A percentile compares a stretch with the other conserved stretches of the same genome.
Conservation (phyloP, 2,329 filamentous ascomycete genomes). For the Diaporthe ilicicola region DNA sequence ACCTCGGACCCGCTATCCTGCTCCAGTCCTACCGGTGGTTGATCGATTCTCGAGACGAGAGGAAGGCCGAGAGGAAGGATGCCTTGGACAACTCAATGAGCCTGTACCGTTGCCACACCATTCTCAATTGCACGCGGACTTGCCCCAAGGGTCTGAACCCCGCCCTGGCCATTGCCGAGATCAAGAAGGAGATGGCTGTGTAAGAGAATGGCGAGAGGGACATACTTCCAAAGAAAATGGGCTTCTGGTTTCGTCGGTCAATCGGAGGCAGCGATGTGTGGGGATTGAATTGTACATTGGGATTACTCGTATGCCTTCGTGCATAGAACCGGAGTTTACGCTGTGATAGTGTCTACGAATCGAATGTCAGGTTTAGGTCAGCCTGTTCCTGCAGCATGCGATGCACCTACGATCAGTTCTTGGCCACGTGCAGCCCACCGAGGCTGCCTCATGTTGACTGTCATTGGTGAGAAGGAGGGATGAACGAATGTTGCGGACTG, state of each 20-base stretch:
- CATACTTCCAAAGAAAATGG: neutral
- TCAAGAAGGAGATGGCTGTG: slow-evolving; percentile 94
- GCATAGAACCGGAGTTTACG: slow-evolving; percentile 46
- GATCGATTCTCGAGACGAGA: slow-evolving; percentile 92
- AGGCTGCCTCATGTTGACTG: no score
- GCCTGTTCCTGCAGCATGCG: neutral
- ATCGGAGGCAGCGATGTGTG: slow-evolving; percentile 17
- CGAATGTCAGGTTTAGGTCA: slow-evolving; percentile 33
- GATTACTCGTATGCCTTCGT: slow-evolving; percentile 37
- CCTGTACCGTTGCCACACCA: slow-evolving; percentile 98
- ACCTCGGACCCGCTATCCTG: slow-evolving; percentile 95
- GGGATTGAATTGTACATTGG: slow-evolving; percentile 29
- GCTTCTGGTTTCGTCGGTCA: slow-evolving; percentile 28
- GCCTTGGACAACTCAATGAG: slow-evolving; percentile 99
- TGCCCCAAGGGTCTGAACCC: slow-evolving; percentile 99
- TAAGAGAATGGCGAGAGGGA: slow-evolving; percentile 39
- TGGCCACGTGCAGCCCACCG: neutral
- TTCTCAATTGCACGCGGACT: slow-evolving; percentile 96
- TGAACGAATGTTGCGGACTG: no score
- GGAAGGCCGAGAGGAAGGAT: slow-evolving; percentile 84
- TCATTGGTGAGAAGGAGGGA: neutral
- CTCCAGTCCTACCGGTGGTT: slow-evolving; percentile 99
- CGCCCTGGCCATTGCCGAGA: slow-evolving; percentile 92
- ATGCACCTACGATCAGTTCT: neutral
- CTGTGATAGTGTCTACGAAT: slow-evolving; percentile 40